phyloP scores from a whole-genome alignment of 306 rosid species.

The Adenanthera pavonina region DNA sequence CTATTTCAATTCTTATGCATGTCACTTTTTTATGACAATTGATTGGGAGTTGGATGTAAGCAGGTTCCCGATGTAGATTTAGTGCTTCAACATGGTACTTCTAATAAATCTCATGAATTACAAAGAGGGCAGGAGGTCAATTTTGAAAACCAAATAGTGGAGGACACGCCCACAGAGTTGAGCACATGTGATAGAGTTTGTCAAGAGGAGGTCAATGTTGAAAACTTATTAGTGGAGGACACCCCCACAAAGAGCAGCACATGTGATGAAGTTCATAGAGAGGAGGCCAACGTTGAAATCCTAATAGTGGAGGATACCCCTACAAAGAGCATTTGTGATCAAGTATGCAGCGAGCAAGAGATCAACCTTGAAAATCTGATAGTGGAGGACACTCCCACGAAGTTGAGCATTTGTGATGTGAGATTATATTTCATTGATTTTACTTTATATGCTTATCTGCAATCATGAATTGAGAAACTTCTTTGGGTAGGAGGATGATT shows the following conservation, averaged over 20 bases:
- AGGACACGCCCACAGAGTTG: neutral
- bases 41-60: constrained; percentile 30
- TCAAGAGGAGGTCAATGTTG: neutral
- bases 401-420: constrained; percentile 42
- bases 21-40: constrained; percentile 12
- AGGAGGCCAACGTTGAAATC: constrained; percentile 14
- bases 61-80: constrained; percentile 46
- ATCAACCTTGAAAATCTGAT: constrained; percentile 23
- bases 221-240: neutral
- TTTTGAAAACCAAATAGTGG: constrained; percentile 22
- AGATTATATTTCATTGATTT: constrained; percentile 29
- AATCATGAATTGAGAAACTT: constrained; percentile 14
- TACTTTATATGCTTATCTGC: neutral
- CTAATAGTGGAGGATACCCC: constrained; percentile 14
- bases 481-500: constrained; percentile 48
- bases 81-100: constrained; percentile 35
- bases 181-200: neutral
- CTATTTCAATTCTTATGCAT: constrained; percentile 24
- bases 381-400: constrained; percentile 36
- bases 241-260: neutral
- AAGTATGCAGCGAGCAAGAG: constrained; percentile 25
- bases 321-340: constrained; percentile 21
- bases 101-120: constrained; percentile 13
- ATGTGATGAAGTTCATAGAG: constrained; percentile 2
- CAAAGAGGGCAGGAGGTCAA: neutral